phyloP scores from a whole-genome alignment of 2,329 filamentous ascomycete species.

The Diaporthe nobilis region DNA sequence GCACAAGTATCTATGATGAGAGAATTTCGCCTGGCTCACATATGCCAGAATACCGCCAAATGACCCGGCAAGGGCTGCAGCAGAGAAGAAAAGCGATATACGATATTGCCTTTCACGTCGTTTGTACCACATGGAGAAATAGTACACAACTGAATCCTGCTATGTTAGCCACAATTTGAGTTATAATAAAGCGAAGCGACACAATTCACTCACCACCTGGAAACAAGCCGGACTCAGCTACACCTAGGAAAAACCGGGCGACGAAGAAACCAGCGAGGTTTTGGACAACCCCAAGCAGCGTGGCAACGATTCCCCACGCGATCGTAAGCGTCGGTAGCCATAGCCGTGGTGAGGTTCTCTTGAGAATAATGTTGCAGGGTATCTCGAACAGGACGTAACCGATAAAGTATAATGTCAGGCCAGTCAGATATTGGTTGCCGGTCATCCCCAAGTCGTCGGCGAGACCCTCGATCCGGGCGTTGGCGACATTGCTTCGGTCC shows the following conservation, averaged over 20 bases:
- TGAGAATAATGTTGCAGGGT: slow-evolving; percentile 74
- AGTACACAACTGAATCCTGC: slow-evolving; percentile 66
- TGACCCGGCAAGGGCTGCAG: slow-evolving; percentile 67
- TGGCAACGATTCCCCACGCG: slow-evolving; percentile 68
- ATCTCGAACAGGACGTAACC: slow-evolving; percentile 73
- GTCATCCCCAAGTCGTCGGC: slow-evolving; percentile 66
- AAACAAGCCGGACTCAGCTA: slow-evolving; percentile 67
- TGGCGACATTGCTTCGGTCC: slow-evolving; percentile 72
- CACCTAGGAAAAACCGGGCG: slow-evolving; percentile 69
- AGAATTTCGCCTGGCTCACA: slow-evolving; percentile 49
- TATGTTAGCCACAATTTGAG: slow-evolving; percentile 47
- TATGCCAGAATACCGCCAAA: slow-evolving; percentile 71
- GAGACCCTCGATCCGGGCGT: slow-evolving; percentile 70
- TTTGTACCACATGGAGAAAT: slow-evolving; percentile 70
- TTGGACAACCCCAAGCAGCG: slow-evolving; percentile 64
- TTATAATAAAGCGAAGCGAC: no score
- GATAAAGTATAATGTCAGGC: slow-evolving; percentile 76
- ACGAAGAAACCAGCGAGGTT: slow-evolving; percentile 66
- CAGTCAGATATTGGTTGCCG: slow-evolving; percentile 75
- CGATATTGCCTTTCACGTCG: slow-evolving; percentile 67
- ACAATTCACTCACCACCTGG: slow-evolving; percentile 50
- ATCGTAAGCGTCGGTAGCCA: slow-evolving; percentile 72
- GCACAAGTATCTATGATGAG: not conserved
- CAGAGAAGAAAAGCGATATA: slow-evolving; percentile 69
- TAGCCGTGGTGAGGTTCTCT: slow-evolving; percentile 69